A percentile compares a stretch with the other conserved stretches of the same genome.
These are phyloP conservation scores for Alternaria atra DNA, from an alignment of 2,329 filamentous ascomycete genomes.

Conservation along the genomic window DNA sequence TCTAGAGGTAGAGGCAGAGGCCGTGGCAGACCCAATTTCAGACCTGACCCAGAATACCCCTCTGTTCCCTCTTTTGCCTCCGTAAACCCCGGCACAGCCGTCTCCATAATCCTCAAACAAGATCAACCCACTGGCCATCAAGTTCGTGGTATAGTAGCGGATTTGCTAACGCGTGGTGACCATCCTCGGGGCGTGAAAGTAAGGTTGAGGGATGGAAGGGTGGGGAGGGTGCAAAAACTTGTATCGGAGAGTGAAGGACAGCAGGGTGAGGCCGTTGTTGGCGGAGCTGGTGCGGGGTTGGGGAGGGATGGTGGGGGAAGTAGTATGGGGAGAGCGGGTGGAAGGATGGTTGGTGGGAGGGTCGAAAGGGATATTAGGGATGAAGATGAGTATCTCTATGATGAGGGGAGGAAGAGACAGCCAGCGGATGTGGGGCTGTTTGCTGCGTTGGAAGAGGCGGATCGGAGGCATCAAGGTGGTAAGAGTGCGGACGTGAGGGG, in stretches of 20 bases:
- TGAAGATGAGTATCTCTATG: slow-evolving; percentile 42
- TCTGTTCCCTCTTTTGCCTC: slow-evolving; percentile 32
- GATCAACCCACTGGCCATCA: slow-evolving; percentile 79
- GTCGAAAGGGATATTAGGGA: slow-evolving; percentile 42
- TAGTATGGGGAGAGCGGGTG: slow-evolving; percentile 8
- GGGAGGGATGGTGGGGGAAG: slow-evolving; percentile 37
- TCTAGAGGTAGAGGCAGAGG: slow-evolving; percentile 12
- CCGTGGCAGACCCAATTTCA: slow-evolving; percentile 7
- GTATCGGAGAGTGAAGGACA: slow-evolving; percentile 37
- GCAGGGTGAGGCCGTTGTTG: slow-evolving; percentile 38
- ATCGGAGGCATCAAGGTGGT: slow-evolving; percentile 35
- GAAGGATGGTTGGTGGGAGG: slow-evolving; percentile 23
- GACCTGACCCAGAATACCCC: slow-evolving; percentile 18
- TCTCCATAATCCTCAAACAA: slow-evolving; percentile 78
- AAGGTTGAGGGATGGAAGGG: slow-evolving; percentile 72
- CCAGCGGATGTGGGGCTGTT: slow-evolving; percentile 27
- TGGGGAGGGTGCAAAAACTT: slow-evolving; percentile 77
- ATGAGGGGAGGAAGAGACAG: slow-evolving; percentile 27
- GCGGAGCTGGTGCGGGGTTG: slow-evolving; percentile 31
- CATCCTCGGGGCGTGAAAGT: slow-evolving; percentile 84
- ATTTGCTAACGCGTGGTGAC: slow-evolving; percentile 75
- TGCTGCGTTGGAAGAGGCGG: slow-evolving; percentile 39
- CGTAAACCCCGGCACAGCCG: slow-evolving; percentile 67
- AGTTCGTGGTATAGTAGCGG: slow-evolving; percentile 71
- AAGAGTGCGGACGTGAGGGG: slow-evolving; percentile 8